These are phyloP conservation scores for Protomyces macrosporus DNA, from an alignment of 1,139 yeast genomes.

Conservation along the genomic window DNA sequence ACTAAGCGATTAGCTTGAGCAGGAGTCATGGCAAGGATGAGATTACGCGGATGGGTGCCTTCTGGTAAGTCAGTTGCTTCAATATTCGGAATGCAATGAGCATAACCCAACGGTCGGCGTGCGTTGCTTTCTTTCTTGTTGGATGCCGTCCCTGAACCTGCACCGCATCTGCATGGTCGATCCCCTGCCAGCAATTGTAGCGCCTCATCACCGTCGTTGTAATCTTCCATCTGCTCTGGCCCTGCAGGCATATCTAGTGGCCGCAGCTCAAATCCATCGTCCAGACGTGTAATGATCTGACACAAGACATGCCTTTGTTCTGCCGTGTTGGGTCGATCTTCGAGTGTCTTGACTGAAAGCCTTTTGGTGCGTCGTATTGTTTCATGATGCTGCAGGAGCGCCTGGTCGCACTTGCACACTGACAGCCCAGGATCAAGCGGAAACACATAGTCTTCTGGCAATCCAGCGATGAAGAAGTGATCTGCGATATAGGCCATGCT, in stretches of 20 bases:
- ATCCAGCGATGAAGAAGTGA: slow-evolving; percentile 30
- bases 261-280: not conserved
- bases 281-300: not conserved
- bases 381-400: too few relatives aligned
- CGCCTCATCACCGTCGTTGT: too few relatives aligned
- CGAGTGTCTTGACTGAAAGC: not conserved
- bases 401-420: too few relatives aligned
- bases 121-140: too few relatives aligned
- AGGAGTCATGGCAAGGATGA: not conserved
- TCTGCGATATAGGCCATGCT: slow-evolving; percentile 26
- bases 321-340: not conserved
- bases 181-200: too few relatives aligned
- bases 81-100: not conserved
- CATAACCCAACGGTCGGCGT: not conserved
- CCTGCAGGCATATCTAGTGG: not conserved
- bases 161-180: too few relatives aligned
- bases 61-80: not conserved
- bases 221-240: too few relatives aligned
- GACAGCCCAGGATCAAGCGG: too few relatives aligned
- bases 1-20: not conserved
- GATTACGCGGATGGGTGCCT: not conserved
- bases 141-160: not conserved
- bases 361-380: too few relatives aligned
- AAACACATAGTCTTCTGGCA: slow-evolving; percentile 15
- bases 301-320: not conserved